Conservation (phyloP, 495 filamentous ascomycete species). For the Tuber aestivum region DNA sequence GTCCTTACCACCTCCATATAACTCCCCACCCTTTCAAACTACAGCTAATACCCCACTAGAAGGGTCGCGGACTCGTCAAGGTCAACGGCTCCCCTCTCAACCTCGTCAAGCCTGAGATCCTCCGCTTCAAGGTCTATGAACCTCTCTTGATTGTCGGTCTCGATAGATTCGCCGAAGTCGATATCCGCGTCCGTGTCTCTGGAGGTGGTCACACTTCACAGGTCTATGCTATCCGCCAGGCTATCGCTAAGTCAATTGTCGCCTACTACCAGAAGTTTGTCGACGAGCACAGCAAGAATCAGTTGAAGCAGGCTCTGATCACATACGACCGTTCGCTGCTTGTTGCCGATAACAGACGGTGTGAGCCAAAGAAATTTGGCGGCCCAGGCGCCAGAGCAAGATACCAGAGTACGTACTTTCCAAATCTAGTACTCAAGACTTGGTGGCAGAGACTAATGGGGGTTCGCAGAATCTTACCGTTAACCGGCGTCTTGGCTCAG, state of each 20-base stretch:
- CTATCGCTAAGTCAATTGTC: constrained; percentile 95
- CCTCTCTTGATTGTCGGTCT: constrained; percentile 90
- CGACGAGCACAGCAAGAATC: constrained; percentile 99
- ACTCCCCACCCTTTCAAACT: neutral
- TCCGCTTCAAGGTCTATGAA: constrained; percentile 99
- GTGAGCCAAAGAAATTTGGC: constrained; percentile 89
- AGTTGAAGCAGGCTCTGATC: constrained; percentile 87
- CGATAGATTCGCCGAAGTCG: constrained; percentile 93
- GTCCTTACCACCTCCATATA: constrained; percentile 46
- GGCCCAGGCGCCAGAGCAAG: constrained; percentile 88
- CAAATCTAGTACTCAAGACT: constrained; percentile 22
- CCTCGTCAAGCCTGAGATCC: constrained; percentile 90
- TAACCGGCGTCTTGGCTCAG: constrained; percentile 42
- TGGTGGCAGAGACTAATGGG: constrained; percentile 43
- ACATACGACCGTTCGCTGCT: constrained; percentile 95
- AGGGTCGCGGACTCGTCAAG: constrained; percentile 91
- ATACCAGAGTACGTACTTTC: constrained; percentile 84
- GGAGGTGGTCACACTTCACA: constrained; percentile 98
- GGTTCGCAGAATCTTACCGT: constrained; percentile 54
- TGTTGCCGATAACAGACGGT: constrained; percentile 93
- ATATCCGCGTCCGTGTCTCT: constrained; percentile 93
- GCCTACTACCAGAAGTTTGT: constrained; percentile 99
- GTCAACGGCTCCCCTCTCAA: constrained; percentile 94
- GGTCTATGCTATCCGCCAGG: constrained; percentile 97
- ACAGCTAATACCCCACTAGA: constrained; percentile 46